Conservation (phyloP, 73 alveolate genomes). For the Paramecium primaurelia region DNA sequence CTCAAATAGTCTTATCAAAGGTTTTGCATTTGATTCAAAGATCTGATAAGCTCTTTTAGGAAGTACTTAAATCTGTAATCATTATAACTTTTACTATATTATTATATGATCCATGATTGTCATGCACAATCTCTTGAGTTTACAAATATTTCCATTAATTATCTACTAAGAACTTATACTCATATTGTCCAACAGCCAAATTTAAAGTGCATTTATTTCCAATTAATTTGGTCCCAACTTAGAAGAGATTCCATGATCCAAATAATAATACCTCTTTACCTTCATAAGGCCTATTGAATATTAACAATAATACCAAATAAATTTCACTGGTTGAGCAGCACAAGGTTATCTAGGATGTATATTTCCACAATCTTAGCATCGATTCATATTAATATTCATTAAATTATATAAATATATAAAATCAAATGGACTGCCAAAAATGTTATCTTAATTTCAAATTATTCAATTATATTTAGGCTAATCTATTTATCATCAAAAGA, state of each 20-base stretch:
- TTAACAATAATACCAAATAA: background rate
- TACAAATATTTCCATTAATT: slow-evolving; percentile 44
- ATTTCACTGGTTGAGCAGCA: slow-evolving; percentile 26
- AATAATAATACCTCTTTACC: background rate
- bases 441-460: slow-evolving; percentile 23
- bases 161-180: slow-evolving; percentile 56
- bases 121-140: background rate
- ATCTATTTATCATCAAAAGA: slow-evolving; percentile 30
- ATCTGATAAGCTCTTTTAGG: slow-evolving; percentile 37
- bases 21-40: background rate
- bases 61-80: background rate
- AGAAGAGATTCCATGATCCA: slow-evolving; percentile 47
- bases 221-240: background rate
- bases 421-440: slow-evolving; percentile 33
- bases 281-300: slow-evolving; percentile 6
- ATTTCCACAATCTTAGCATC: slow-evolving; percentile 38
- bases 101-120: slow-evolving; percentile 36
- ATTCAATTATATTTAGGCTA: background rate
- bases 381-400: background rate
- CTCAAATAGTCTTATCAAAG: background rate
- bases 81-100: slow-evolving; percentile 18
- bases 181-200: slow-evolving; percentile 41
- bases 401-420: background rate
- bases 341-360: slow-evolving; percentile 38
- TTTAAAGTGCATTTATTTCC: background rate